These are phyloP conservation scores for Tylopilus vinaceipallidus DNA, from an alignment of 768 basidiomycete species.

Conservation along the genomic window DNA sequence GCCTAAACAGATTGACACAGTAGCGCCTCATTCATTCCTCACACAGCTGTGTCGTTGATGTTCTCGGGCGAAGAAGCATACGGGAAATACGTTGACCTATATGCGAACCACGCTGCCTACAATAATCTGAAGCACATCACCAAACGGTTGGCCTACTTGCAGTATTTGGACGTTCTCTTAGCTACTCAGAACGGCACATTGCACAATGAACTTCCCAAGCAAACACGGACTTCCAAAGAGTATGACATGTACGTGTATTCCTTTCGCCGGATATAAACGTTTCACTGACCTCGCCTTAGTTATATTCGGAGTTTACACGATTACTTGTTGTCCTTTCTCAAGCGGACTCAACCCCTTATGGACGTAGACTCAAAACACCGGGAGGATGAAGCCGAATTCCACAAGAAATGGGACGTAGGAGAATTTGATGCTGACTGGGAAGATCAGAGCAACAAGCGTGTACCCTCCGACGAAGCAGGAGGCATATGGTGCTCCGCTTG, in stretches of 20 bases:
- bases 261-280: slow-evolving; percentile 3
- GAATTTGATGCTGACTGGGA: slow-evolving; percentile 75
- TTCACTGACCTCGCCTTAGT: slow-evolving; percentile 37
- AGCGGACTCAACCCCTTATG: slow-evolving; percentile 78
- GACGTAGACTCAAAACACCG: slow-evolving; percentile 70
- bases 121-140: slow-evolving; percentile 85
- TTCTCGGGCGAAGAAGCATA: slow-evolving; percentile 97
- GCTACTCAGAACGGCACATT: slow-evolving; percentile 56
- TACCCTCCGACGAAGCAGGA: slow-evolving; percentile 41
- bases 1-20: neutral
- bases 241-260: slow-evolving; percentile 67
- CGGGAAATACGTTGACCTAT: slow-evolving; percentile 93
- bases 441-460: slow-evolving; percentile 40
- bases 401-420: slow-evolving; percentile 73
- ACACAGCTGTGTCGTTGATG: slow-evolving; percentile 69
- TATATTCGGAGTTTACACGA: slow-evolving; percentile 82
- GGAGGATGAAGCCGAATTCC: slow-evolving; percentile 68
- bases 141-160: slow-evolving; percentile 85
- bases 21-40: slow-evolving; percentile 9
- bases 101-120: slow-evolving; percentile 83
- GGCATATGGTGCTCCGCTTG: slow-evolving; percentile 95
- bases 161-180: slow-evolving; percentile 88
- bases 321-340: slow-evolving; percentile 85
- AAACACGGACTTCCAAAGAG: slow-evolving; percentile 66
- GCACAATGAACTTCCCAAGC: slow-evolving; percentile 68